Evolutionary conservation across 106 monocot genomes (phyloP).

Genomic region (Agapanthus africanus): DNA sequence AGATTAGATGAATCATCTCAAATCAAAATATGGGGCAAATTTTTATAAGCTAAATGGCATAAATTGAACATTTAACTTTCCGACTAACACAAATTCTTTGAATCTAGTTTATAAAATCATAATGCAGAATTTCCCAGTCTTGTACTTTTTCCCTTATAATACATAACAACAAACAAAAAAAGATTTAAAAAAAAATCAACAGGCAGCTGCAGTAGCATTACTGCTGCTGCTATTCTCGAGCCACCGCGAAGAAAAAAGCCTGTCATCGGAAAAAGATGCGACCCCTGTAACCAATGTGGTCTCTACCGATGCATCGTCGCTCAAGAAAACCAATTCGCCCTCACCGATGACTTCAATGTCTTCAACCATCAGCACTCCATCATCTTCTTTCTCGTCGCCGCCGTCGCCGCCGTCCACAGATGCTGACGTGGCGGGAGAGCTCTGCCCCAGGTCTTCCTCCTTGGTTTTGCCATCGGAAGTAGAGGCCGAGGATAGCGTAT

Average conservation of each 20-base stretch:
- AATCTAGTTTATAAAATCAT: no score
- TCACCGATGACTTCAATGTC: conserved; percentile 8
- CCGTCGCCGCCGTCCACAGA: not conserved
- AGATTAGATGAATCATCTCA: no score
- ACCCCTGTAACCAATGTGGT: no score
- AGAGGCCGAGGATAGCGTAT: not conserved
- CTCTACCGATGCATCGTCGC: not conserved
- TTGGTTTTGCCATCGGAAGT: not conserved
- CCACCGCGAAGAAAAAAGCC: not conserved
- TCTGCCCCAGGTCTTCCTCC: not conserved
- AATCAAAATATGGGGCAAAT: no score
- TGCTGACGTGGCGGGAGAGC: not conserved
- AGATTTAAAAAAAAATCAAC: no score
- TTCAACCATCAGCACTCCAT: conserved; percentile 1
- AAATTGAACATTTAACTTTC: no score
- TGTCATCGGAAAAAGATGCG: not conserved
- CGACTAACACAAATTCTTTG: no score
- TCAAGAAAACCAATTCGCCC: conserved; percentile 1
- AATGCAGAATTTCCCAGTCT: no score
- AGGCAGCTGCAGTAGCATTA: no score
- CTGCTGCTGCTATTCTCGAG: not conserved
- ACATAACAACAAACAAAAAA: no score
- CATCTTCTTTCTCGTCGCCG: not conserved
- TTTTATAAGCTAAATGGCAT: no score
- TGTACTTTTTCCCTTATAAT: no score